These are phyloP conservation scores for Rhodotorula paludigena DNA, from an alignment of 768 basidiomycete species.

Conservation along the genomic window DNA sequence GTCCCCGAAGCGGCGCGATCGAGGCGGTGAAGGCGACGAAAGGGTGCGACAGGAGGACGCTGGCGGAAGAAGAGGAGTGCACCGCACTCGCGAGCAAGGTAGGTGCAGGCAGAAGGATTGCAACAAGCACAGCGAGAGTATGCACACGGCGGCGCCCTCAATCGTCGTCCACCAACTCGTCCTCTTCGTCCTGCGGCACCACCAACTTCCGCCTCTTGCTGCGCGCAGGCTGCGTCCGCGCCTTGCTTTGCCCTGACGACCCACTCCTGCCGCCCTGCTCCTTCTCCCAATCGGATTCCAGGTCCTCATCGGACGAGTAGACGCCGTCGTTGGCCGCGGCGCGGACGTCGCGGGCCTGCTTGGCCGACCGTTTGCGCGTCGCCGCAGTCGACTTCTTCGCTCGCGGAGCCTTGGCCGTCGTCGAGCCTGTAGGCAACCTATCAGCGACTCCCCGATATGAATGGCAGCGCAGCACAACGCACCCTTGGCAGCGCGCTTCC, in stretches of 20 bases:
- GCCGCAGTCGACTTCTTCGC: slow-evolving; percentile 11
- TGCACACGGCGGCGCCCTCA: background rate
- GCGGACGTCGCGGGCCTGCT: slow-evolving; percentile 13
- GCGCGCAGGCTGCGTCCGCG: background rate
- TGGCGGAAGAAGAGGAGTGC: background rate
- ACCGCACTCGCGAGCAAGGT: background rate
- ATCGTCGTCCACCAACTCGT: background rate
- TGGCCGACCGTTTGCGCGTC: slow-evolving; percentile 2
- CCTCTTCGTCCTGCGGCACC: background rate
- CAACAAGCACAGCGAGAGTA: background rate
- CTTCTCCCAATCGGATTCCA: background rate
- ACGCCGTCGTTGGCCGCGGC: slow-evolving; percentile 20
- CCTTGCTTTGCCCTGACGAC: background rate
- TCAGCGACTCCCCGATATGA: too few species aligned
- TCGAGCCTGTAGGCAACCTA: background rate
- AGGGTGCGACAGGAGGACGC: background rate
- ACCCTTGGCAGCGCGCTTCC: slow-evolving; percentile 9
- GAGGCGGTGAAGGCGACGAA: too few species aligned
- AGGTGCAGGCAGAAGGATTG: background rate
- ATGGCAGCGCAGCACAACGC: too few species aligned
- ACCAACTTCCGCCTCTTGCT: slow-evolving; percentile 7
- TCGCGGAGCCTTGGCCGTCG: background rate
- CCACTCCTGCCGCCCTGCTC: background rate
- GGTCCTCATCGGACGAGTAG: slow-evolving; percentile 26
- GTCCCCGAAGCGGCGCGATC: too few species aligned